These are phyloP conservation scores for Penicillium paneum DNA, from an alignment of 2,329 filamentous ascomycete genomes.

Conservation along the genomic window DNA sequence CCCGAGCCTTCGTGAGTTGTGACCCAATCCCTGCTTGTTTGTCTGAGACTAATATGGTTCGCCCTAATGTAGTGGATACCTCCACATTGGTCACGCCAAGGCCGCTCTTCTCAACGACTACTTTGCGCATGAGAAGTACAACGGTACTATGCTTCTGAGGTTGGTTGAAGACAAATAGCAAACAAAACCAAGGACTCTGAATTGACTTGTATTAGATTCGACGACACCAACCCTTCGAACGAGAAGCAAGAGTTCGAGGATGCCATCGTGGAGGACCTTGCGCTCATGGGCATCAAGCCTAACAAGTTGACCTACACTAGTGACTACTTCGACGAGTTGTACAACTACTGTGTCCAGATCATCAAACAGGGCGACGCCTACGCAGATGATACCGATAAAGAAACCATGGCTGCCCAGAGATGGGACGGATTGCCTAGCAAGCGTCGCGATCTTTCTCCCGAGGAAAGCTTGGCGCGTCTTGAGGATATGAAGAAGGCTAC, in stretches of 20 bases:
- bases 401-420: constrained; percentile 81
- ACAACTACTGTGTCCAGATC: constrained; percentile 77
- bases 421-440: constrained; percentile 79
- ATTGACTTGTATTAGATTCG: constrained; percentile 52
- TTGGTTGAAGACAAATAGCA: too few species aligned
- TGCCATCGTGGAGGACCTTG: constrained; percentile 85
- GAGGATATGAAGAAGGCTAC: constrained; percentile 90
- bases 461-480: constrained; percentile 82
- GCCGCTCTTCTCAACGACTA: constrained; percentile 92
- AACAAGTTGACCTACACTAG: constrained; percentile 86
- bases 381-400: constrained; percentile 88
- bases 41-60: not conserved
- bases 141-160: constrained; percentile 76
- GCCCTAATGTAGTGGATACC: constrained; percentile 60
- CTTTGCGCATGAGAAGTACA: constrained; percentile 90
- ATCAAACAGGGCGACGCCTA: constrained; percentile 88
- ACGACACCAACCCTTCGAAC: constrained; percentile 96
- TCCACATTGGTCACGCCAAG: constrained; percentile 95
- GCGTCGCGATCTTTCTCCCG: constrained; percentile 71
- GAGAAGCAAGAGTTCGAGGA: constrained; percentile 97
- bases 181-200: too few species aligned
- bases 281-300: constrained; percentile 85
- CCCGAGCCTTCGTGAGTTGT: constrained; percentile 78
- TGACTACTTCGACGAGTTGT: constrained; percentile 91
- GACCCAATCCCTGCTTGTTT: not conserved